Base-by-base conservation (phyloP, 2,329 filamentous ascomycete species). In the Hypoxylon sp. region DNA sequence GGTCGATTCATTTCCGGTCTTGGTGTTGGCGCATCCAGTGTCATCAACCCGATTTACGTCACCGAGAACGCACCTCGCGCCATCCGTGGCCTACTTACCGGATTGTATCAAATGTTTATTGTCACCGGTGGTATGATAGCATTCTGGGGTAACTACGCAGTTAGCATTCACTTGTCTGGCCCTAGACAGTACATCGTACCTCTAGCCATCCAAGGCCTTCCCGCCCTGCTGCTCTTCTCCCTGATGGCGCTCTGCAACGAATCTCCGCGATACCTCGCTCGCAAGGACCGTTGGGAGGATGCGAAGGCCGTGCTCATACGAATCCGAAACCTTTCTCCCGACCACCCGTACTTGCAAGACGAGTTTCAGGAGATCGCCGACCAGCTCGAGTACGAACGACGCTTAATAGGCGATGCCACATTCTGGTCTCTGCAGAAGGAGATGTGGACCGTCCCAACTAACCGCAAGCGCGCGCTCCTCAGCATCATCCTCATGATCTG, bases 161-260 rank as follows among this genome's bases (percentile, higher is more conserved):
- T 80, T 43, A 74, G 81, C 28, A 73, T 83, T 13, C 79, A 85
- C 69, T 71, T 73, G 34, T 53, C 25, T 0, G 75, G 74, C 9
- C 53, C 69, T 9, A 70, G 69, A 10, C 73, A 75, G 70, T 90
- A 87, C 76, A 83, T 89, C 53, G 82, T 90, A 1, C 89, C 90
- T 0, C 82, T 92, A 6, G 83, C 86, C 45, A 83, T 91, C 73
- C 90, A 91, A 75, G 86, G 84, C 19, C 81, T 92, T 1, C 89
- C 90, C 0, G 88, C 89, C 2, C 72, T 88, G 4, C 78, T 90
- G 23, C 83, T 91, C 2, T 83, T 89, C 67, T 56, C 80, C 45
- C 84, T 86, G 72, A 91, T 91, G 86, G 75, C 87, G 1, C 78
- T 90, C 50, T 89, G 87, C 81, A 85, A 87, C 73, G 89, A 91